Evolutionary conservation across 176 grass and related monocot species (phyloP).

Genomic region (Zoysia japonica): DNA sequence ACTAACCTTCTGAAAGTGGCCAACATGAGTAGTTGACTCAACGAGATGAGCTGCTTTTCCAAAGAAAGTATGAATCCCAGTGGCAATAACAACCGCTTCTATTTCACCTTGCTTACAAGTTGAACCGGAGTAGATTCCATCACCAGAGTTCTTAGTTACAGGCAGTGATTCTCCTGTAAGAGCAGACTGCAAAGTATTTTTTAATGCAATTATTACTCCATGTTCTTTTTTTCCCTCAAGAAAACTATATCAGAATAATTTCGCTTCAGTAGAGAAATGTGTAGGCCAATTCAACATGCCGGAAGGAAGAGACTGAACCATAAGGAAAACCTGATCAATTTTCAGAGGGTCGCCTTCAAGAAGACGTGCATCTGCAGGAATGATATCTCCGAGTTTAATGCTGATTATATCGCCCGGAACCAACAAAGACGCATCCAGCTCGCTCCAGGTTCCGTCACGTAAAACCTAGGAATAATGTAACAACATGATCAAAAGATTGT

Average conservation of each 20-base stretch:
- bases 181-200: slow-evolving; percentile 53
- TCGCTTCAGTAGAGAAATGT: not conserved
- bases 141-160: slow-evolving; percentile 66
- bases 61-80: slow-evolving; percentile 78
- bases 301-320: not conserved
- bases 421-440: slow-evolving; percentile 56
- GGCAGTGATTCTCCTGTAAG: slow-evolving; percentile 70
- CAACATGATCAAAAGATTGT: slow-evolving; percentile 2
- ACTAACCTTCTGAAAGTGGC: slow-evolving; percentile 73
- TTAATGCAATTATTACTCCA: slow-evolving; percentile 8
- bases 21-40: slow-evolving; percentile 68
- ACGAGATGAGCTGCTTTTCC: slow-evolving; percentile 78
- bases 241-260: slow-evolving; percentile 7
- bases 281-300: slow-evolving; percentile 6
- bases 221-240: not conserved
- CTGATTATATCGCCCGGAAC: slow-evolving; percentile 79
- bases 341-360: slow-evolving; percentile 65
- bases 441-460: slow-evolving; percentile 58
- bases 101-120: slow-evolving; percentile 85
- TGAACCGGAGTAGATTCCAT: slow-evolving; percentile 68
- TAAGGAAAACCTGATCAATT: slow-evolving; percentile 58
- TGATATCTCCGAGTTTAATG: slow-evolving; percentile 77
- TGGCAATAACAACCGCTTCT: slow-evolving; percentile 78
- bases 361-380: slow-evolving; percentile 70
- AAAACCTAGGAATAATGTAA: slow-evolving; percentile 46